Conservation (phyloP, 2,329 filamentous ascomycete genomes). For the Acrocalymma vagum region DNA sequence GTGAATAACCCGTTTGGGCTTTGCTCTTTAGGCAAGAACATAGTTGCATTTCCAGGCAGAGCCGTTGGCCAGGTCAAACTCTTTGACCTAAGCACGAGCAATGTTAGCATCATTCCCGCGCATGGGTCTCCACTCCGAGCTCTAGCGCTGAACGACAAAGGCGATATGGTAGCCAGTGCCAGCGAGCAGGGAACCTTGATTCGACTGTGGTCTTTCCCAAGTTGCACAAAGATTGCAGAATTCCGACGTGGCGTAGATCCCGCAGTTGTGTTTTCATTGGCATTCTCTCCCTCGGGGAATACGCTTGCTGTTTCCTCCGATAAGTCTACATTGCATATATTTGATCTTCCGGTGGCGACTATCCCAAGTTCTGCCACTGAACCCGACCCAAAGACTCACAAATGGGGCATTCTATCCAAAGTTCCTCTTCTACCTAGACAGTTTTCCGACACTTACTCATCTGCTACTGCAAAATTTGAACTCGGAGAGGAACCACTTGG, state of each 20-base stretch:
- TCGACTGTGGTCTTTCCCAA: conserved; percentile 82
- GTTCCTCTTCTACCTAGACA: conserved; percentile 85
- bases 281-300: conserved; percentile 82
- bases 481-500: conserved; percentile 74
- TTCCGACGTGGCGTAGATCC: conserved; percentile 88
- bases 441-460: conserved; percentile 90
- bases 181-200: conserved; percentile 93
- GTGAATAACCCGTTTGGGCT: conserved; percentile 84
- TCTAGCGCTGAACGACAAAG: conserved; percentile 80
- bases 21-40: conserved; percentile 76
- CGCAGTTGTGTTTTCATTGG: conserved; percentile 85
- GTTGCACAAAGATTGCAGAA: conserved; percentile 82
- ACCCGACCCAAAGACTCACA: conserved; percentile 50
- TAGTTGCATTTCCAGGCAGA: conserved; percentile 86
- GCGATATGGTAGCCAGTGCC: conserved; percentile 84
- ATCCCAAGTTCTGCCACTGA: conserved; percentile 17
- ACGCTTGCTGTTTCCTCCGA: conserved; percentile 93
- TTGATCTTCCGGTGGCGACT: conserved; percentile 71
- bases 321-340: conserved; percentile 94
- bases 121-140: conserved; percentile 83
- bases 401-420: conserved; percentile 86
- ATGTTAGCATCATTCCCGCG: conserved; percentile 92
- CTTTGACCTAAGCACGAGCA: conserved; percentile 78
- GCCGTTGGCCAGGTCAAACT: conserved; percentile 89
- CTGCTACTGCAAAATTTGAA: conserved; percentile 81